A percentile compares a stretch with the other conserved stretches of the same genome.
Evolutionary conservation across 306 rosid genomes (phyloP).

Genomic region (Lathyrus oleraceus): DNA sequence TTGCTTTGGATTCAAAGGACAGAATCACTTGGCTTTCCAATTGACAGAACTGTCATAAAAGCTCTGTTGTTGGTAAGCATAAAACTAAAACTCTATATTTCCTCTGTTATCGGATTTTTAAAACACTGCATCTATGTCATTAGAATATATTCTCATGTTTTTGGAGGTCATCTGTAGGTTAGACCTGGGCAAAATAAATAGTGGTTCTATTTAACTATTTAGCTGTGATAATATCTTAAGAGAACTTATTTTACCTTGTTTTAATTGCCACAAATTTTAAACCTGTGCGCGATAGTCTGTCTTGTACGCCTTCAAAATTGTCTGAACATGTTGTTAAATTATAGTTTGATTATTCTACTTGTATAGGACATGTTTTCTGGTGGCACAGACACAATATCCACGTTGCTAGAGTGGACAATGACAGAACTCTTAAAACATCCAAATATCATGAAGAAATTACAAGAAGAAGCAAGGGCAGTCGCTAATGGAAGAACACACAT

Average conservation of each 20-base stretch:
- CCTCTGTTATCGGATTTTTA: background rate
- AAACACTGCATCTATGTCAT: no score
- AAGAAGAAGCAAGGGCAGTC: slow-evolving; percentile 37
- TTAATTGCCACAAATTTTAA: no score
- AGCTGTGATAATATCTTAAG: no score
- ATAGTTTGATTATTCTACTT: background rate
- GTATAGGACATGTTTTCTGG: slow-evolving; percentile 41
- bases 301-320: no score
- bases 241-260: no score
- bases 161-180: no score
- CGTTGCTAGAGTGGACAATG: slow-evolving; percentile 41
- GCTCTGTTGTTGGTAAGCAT: slow-evolving; percentile 40
- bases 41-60: slow-evolving; percentile 45
- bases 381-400: slow-evolving; percentile 54
- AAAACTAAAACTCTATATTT: background rate
- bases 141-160: no score
- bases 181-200: no score
- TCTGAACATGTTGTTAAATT: background rate
- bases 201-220: no score
- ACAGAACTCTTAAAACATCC: slow-evolving; percentile 44
- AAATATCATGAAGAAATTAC: slow-evolving; percentile 38
- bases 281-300: no score
- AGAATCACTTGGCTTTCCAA: slow-evolving; percentile 38
- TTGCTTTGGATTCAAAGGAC: slow-evolving; percentile 46
- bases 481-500: slow-evolving; percentile 24